These are phyloP conservation scores for Paracoccidioides lutzii DNA, from an alignment of 2,329 filamentous ascomycete genomes.

Conservation along the genomic window DNA sequence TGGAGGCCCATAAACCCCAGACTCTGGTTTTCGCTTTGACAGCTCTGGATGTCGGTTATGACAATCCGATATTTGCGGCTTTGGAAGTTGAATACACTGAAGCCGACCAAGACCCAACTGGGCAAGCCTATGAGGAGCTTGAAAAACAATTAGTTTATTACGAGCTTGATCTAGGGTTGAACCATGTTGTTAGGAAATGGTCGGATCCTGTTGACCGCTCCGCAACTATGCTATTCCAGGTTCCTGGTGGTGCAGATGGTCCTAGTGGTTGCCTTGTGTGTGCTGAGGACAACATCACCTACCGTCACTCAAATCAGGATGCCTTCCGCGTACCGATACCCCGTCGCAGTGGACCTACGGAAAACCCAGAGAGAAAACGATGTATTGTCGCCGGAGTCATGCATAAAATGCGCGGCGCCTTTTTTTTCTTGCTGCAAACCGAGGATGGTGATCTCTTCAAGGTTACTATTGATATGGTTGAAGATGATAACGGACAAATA, in stretches of 20 bases:
- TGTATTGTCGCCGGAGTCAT: slow-evolving; percentile 84
- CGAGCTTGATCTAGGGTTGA: slow-evolving; percentile 88
- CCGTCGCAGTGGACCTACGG: slow-evolving; percentile 69
- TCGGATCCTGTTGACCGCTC: slow-evolving; percentile 84
- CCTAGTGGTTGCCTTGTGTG: slow-evolving; percentile 93
- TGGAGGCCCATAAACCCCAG: slow-evolving; percentile 89
- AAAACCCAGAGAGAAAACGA: slow-evolving; percentile 83
- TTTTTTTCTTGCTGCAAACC: slow-evolving; percentile 92
- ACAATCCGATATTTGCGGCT: slow-evolving; percentile 91
- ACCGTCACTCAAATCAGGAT: slow-evolving; percentile 90
- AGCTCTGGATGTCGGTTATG: slow-evolving; percentile 87
- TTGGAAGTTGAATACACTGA: slow-evolving; percentile 90
- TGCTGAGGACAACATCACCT: slow-evolving; percentile 86
- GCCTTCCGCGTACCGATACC: slow-evolving; percentile 83
- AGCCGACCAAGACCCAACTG: slow-evolving; percentile 78
- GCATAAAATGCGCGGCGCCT: slow-evolving; percentile 91
- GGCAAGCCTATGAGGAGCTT: slow-evolving; percentile 63
- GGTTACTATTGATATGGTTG: slow-evolving; percentile 79
- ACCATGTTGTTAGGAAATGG: slow-evolving; percentile 96
- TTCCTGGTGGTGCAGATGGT: slow-evolving; percentile 84
- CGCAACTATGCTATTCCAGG: slow-evolving; percentile 82
- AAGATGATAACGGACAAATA: slow-evolving; percentile 62
- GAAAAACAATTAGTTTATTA: slow-evolving; percentile 95
- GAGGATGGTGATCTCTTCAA: slow-evolving; percentile 99
- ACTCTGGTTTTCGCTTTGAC: slow-evolving; percentile 80